These are phyloP conservation scores for Odonthalia washingtoniensis DNA, from an alignment of 31 red algal species.

Conservation along the genomic window DNA sequence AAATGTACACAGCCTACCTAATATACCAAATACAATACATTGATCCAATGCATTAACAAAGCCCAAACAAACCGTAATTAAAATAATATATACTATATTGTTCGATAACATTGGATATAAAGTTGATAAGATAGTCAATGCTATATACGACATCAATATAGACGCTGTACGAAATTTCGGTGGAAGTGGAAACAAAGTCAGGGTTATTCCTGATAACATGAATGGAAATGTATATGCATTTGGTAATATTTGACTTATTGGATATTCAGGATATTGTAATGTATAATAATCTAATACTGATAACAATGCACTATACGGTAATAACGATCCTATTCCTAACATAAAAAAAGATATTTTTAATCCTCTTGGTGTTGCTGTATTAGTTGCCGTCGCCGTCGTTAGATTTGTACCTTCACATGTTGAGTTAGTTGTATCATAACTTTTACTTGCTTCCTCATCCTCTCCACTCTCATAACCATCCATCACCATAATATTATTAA, in stretches of 20 bases:
- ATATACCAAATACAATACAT: constrained; percentile 45
- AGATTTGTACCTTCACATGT: no score
- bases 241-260: constrained; percentile 59
- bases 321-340: constrained; percentile 49
- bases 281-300: constrained; percentile 64
- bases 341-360: constrained; percentile 43
- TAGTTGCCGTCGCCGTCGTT: no score
- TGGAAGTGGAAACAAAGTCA: background rate
- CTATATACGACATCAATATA: background rate
- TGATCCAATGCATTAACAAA: constrained; percentile 48
- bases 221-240: constrained; percentile 57
- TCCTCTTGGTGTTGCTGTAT: background rate
- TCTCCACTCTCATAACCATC: no score
- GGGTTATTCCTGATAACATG: constrained; percentile 40
- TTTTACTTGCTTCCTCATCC: no score
- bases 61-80: constrained; percentile 33
- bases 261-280: constrained; percentile 13
- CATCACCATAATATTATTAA: no score
- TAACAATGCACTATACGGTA: constrained; percentile 59
- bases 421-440: no score
- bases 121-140: background rate
- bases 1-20: constrained; percentile 38
- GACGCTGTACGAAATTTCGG: background rate
- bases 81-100: background rate
- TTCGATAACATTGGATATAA: background rate